Evolutionary conservation across 1,284 basidiomycete genomes (phyloP).

Genomic region (Sporisorium reilianum): DNA sequence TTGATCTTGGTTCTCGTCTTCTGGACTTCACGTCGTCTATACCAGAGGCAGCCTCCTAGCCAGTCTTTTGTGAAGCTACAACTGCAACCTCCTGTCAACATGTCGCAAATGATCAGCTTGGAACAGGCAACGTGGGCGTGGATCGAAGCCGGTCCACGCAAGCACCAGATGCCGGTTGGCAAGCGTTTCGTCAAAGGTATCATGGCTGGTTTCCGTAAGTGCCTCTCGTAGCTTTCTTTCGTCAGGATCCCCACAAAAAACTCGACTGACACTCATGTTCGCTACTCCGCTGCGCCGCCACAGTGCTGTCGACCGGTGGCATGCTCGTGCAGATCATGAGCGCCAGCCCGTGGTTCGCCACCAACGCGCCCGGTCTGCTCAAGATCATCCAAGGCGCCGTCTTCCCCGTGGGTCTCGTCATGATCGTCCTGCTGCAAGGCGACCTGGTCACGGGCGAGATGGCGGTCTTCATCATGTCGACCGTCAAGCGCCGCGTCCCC

Average conservation of each 20-base stretch:
- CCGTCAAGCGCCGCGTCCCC: slow-evolving; percentile 55
- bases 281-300: background rate
- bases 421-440: slow-evolving; percentile 60
- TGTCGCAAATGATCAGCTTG: slow-evolving; percentile 56
- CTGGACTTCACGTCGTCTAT: background rate
- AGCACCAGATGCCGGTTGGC: slow-evolving; percentile 48
- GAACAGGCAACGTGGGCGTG: slow-evolving; percentile 62
- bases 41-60: background rate
- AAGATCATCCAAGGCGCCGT: slow-evolving; percentile 54
- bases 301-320: slow-evolving; percentile 55
- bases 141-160: slow-evolving; percentile 54
- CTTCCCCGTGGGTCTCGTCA: slow-evolving; percentile 60
- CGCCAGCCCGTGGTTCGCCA: slow-evolving; percentile 56
- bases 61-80: background rate
- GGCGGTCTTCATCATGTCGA: slow-evolving; percentile 60
- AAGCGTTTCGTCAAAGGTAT: slow-evolving; percentile 55
- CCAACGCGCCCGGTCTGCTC: slow-evolving; percentile 57
- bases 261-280: background rate
- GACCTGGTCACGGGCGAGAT: slow-evolving; percentile 59
- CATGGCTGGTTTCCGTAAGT: slow-evolving; percentile 55
- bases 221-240: background rate
- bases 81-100: slow-evolving; percentile 23
- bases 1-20: background rate
- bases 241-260: background rate
- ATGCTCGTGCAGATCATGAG: slow-evolving; percentile 57